Conservation (phyloP, 1,284 basidiomycete species). For the Singerocomus rubriflavus region DNA sequence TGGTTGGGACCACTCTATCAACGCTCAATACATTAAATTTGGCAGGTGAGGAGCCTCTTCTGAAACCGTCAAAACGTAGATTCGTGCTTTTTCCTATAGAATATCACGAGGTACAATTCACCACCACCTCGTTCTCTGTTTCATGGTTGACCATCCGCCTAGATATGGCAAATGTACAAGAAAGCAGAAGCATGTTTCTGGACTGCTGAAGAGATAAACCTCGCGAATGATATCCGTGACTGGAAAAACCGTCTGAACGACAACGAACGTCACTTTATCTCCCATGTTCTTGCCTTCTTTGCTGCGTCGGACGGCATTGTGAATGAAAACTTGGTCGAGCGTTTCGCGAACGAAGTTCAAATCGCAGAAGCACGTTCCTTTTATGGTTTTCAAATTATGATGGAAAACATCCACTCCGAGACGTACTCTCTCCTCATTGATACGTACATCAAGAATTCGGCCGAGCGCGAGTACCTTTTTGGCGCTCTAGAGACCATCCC, state of each 20-base stretch:
- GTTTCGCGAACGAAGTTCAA: constrained; percentile 94
- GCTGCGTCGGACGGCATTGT: constrained; percentile 97
- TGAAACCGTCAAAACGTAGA: constrained; percentile 74
- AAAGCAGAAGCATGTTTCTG: constrained; percentile 91
- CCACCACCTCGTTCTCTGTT: neutral
- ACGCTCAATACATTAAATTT: neutral
- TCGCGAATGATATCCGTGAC: constrained; percentile 89
- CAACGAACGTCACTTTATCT: constrained; percentile 94
- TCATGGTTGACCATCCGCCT: constrained; percentile 2
- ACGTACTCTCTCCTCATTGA: constrained; percentile 98
- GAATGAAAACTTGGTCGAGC: constrained; percentile 95
- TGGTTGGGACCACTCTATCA: neutral
- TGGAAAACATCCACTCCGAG: constrained; percentile 97
- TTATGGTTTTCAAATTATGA: constrained; percentile 99
- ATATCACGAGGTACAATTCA: constrained; percentile 72
- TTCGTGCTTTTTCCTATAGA: constrained; percentile 96
- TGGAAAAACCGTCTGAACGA: constrained; percentile 92
- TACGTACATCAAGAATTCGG: constrained; percentile 91
- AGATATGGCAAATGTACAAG: constrained; percentile 98
- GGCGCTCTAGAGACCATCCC: constrained; percentile 93
- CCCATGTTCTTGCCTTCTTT: constrained; percentile 95
- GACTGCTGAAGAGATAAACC: constrained; percentile 98
- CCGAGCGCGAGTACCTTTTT: constrained; percentile 84
- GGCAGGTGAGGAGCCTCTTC: constrained; percentile 74
- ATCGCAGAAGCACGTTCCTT: constrained; percentile 95